A percentile compares a stretch with the other conserved stretches of the same genome.
Evolutionary conservation across 1,284 basidiomycete species (phyloP).

Genomic region (Tilletia setariae): DNA sequence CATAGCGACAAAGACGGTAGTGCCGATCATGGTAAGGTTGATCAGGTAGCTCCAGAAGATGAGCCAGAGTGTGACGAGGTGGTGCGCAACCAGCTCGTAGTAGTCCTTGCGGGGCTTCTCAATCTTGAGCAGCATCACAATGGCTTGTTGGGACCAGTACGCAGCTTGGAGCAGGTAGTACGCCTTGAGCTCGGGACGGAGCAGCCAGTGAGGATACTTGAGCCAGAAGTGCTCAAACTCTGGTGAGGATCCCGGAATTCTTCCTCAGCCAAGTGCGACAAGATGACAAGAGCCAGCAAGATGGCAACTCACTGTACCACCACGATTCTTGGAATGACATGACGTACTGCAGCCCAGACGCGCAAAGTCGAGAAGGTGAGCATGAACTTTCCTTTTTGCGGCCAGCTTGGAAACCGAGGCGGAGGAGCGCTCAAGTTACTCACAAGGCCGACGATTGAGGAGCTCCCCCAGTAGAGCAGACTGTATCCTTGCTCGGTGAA

Average conservation of each 20-base stretch:
- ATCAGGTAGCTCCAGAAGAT: conserved; percentile 64
- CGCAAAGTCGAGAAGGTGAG: background rate
- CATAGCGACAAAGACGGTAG: conserved; percentile 92
- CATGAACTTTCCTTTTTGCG: no score
- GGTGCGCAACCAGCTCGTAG: conserved; percentile 73
- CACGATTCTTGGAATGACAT: conserved; percentile 82
- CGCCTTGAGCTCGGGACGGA: conserved; percentile 78
- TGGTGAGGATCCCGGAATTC: no score
- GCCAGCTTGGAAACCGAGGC: background rate
- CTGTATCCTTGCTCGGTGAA: conserved; percentile 53
- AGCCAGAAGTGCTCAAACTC: conserved; percentile 52
- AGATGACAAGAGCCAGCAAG: background rate
- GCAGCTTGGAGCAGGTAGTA: conserved; percentile 78
- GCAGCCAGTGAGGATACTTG: conserved; percentile 61
- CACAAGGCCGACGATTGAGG: conserved; percentile 37
- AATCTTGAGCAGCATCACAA: conserved; percentile 77
- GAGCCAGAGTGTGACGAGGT: conserved; percentile 92
- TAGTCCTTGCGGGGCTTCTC: conserved; percentile 95
- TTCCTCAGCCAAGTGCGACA: no score
- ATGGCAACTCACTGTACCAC: conserved; percentile 65
- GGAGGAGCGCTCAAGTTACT: background rate
- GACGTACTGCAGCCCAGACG: conserved; percentile 63
- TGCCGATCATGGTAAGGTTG: conserved; percentile 75
- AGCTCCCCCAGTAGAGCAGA: conserved; percentile 48
- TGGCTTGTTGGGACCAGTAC: conserved; percentile 91